Percentiles rank a stretch among this genome's conserved stretches.
phyloP scores from a whole-genome alignment of 2,329 filamentous ascomycete species.

The Trichophyton benhamiae region DNA sequence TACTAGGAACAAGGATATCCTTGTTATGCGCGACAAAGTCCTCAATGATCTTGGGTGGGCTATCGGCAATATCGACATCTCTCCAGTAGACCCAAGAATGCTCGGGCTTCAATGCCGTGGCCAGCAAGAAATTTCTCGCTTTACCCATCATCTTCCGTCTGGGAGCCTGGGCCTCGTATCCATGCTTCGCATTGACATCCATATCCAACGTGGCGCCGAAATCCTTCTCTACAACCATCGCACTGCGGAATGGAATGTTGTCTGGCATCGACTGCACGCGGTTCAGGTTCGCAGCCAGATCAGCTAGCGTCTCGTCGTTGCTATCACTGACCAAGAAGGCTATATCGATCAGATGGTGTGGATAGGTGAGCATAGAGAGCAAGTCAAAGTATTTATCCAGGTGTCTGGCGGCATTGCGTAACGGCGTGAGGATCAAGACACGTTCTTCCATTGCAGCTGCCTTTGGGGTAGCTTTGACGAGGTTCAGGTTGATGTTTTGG shows the following conservation, averaged over 20 bases:
- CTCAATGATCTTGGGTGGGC: slow-evolving; percentile 73
- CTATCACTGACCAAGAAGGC: slow-evolving; percentile 91
- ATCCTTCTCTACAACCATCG: slow-evolving; percentile 78
- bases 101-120: slow-evolving; percentile 72
- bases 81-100: slow-evolving; percentile 99
- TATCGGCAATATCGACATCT: slow-evolving; percentile 92
- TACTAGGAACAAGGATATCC: slow-evolving; percentile 91
- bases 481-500: slow-evolving; percentile 69
- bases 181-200: slow-evolving; percentile 69
- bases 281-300: slow-evolving; percentile 71
- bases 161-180: slow-evolving; percentile 76
- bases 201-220: slow-evolving; percentile 65
- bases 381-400: slow-evolving; percentile 89
- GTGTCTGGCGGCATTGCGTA: slow-evolving; percentile 75
- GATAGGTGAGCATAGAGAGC: slow-evolving; percentile 77
- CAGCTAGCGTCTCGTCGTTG: slow-evolving; percentile 79
- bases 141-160: slow-evolving; percentile 80
- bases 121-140: slow-evolving; percentile 83
- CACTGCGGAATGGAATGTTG: slow-evolving; percentile 62
- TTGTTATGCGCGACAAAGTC: slow-evolving; percentile 90
- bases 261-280: slow-evolving; percentile 66
- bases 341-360: slow-evolving; percentile 87
- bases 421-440: slow-evolving; percentile 79
- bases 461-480: slow-evolving; percentile 65
- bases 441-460: slow-evolving; percentile 72